Base-by-base conservation (phyloP, 2,329 filamentous ascomycete species). In the Talaromyces verruculosus region DNA sequence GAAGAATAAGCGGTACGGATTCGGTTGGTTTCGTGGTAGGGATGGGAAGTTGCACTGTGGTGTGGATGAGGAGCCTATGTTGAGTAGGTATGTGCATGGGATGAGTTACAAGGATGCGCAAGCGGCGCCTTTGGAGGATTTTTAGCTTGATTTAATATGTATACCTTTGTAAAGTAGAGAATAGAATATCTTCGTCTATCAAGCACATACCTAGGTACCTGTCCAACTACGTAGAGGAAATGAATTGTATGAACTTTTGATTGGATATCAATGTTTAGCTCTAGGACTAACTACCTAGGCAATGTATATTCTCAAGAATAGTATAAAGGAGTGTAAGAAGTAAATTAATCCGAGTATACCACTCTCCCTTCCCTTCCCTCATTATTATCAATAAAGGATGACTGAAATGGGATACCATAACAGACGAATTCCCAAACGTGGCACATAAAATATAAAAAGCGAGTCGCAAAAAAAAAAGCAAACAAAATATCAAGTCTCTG, bases 41-140 rank as follows among this genome's bases (percentile, higher is more conserved):
- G 91, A 94, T 76, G 88, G 88, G 3, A 84, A 89, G 76, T 85
- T 86, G 68, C 91, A 93, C 80, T 89, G 90, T 73, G 91, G 91
- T 13, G 86, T 94, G 65, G 91, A 94, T 73, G 84, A 92, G 78
- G 91, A 93, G 79, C 88, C 90, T 75, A 79, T 93, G 72, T 80
- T 84, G 67, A 85, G 84, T 67, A 79, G 76, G 65, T 93, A 92
- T 76, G 87, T 85, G 75, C 88, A 90, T 74, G 89, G 89, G 0
- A 76, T 73, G 25, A 73, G 71, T 53, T 76, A 76, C 67, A 69
- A 69, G 15, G 68, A 68, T 69, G 72, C 73, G 15, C 71, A 72
- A 63, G 62, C 62, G 13, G 74, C 68, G 47, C 71, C 72, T n/a
- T 72, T 71, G 71, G 69, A 69, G 57, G 68, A 70, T 70, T 66